Evolutionary conservation across 371 early-diverging fungal species (phyloP).

Genomic region (Mortierella sp.): DNA sequence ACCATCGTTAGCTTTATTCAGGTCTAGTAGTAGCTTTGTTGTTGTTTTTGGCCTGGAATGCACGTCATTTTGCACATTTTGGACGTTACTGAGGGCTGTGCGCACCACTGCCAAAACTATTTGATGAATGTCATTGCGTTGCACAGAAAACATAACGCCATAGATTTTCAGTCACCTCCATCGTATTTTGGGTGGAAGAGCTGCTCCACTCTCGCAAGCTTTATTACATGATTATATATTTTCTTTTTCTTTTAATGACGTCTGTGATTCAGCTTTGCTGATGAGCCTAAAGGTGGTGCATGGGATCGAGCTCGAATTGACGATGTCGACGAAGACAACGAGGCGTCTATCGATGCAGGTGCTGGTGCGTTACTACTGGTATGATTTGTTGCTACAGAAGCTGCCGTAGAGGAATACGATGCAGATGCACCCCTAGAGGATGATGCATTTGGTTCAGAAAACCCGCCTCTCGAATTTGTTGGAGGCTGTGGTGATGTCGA

Average conservation of each 20-base stretch:
- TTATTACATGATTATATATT: too few species aligned
- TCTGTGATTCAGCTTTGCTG: slow-evolving; percentile 2
- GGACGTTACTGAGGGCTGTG: not conserved
- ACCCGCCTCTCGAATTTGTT: not conserved
- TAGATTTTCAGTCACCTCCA: too few species aligned
- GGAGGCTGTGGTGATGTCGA: not conserved
- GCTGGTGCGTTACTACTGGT: not conserved
- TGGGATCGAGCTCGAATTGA: slow-evolving; percentile 19
- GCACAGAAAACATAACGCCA: not conserved
- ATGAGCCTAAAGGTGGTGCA: not conserved
- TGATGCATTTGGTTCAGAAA: not conserved
- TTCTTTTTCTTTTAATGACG: not conserved
- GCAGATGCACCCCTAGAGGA: not conserved
- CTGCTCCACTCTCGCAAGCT: too few species aligned
- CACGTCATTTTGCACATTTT: too few species aligned
- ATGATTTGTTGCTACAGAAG: slow-evolving; percentile 11
- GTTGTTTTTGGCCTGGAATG: too few species aligned
- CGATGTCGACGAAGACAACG: slow-evolving; percentile 7
- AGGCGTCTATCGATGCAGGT: not conserved
- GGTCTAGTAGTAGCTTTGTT: too few species aligned
- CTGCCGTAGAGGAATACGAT: slow-evolving; percentile 5
- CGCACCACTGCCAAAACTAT: not conserved
- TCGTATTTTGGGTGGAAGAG: too few species aligned
- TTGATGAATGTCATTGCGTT: not conserved
- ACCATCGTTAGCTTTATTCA: too few species aligned